Conservation (phyloP, 2,329 filamentous ascomycete genomes). For the Xylariomycetidae sp. region DNA sequence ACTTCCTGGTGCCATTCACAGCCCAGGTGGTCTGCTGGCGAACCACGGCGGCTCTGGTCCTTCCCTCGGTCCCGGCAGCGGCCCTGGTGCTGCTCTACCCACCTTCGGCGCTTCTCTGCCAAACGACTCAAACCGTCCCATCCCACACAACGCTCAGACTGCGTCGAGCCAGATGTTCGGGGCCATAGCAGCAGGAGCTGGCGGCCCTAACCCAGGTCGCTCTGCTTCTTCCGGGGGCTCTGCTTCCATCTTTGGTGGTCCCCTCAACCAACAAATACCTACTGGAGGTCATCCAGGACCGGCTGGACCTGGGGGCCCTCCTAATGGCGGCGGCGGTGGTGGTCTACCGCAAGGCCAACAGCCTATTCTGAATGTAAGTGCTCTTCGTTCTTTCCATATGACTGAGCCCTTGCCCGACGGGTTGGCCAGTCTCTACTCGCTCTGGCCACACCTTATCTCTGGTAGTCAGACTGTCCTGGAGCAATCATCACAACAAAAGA, state of each 20-base stretch:
- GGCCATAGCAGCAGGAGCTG: no score
- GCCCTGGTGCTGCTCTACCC: conserved; percentile 44
- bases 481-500: no score
- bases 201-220: conserved; percentile 18
- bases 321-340: conserved; percentile 38
- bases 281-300: conserved; percentile 28
- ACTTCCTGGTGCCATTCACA: conserved; percentile 78
- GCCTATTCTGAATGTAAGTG: conserved; percentile 69
- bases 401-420: no score
- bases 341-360: conserved; percentile 73
- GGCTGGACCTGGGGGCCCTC: conserved; percentile 31
- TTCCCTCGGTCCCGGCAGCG: conserved; percentile 44
- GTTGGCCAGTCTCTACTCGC: no score
- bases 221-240: conserved; percentile 48
- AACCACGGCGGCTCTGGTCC: conserved; percentile 61
- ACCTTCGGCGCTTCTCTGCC: conserved; percentile 52
- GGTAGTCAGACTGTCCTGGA: no score
- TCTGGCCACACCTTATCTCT: neutral
- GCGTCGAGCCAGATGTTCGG: conserved; percentile 49
- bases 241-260: conserved; percentile 64
- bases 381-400: conserved; percentile 3
- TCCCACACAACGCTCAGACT: conserved; percentile 48
- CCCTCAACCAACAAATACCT: conserved; percentile 53
- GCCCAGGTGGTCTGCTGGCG: conserved; percentile 80
- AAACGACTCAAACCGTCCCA: conserved; percentile 45